Evolutionary conservation across 805 yeast species (phyloP), one percentile per base, ranked within the genome.

Genomic region (Lachancea sp.): DNA sequence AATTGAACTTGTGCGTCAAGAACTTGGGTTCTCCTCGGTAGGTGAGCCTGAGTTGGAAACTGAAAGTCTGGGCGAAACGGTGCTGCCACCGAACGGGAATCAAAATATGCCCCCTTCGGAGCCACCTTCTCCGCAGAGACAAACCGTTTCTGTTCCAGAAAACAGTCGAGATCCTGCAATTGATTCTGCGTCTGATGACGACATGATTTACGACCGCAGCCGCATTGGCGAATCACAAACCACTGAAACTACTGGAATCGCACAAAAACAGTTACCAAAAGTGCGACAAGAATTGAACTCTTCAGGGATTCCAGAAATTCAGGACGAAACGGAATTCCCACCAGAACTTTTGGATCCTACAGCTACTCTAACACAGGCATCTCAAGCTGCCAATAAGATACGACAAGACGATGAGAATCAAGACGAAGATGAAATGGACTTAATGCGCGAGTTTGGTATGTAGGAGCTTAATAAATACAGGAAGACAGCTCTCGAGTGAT

Each of bases 1-100:
- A 54, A 60, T 69, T 35, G 60, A 57, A 12, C 56, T 63, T 46
- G 60, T 73, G 12, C 58, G 65, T 22, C 64, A 65, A 17, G 82
- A 77, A 45, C 55, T 61, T 55, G 55, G 53, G 3, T 38, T 47
- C n/a, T 26, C 31, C 3, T 36, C 39, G 16, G 18, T 36, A 22
- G 39, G 31, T 18, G 30, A 19, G 16, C 16, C 39, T 8, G 43
- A 11, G 4, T 44, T 36, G 10, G 53, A 43, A 22, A 48, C 44
- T 30, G 46, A 32, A 15, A n/a, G 7, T 13, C 27, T 19, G n/a
- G 3, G 13, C 18, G 27, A 20, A 19, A n/a, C 25, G 17, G 20
- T n/a, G 17, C 11, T 17, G 20, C 20, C 32, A 18, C 20, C 32
- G 11, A 26, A 25, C 38, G 16, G 3, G 25, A 11, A 3, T 35